Percentiles rank a stretch among this genome's conserved stretches.
phyloP scores from a whole-genome alignment of 192 early-diverging fungal species.

The Polychytrium aggregatum region DNA sequence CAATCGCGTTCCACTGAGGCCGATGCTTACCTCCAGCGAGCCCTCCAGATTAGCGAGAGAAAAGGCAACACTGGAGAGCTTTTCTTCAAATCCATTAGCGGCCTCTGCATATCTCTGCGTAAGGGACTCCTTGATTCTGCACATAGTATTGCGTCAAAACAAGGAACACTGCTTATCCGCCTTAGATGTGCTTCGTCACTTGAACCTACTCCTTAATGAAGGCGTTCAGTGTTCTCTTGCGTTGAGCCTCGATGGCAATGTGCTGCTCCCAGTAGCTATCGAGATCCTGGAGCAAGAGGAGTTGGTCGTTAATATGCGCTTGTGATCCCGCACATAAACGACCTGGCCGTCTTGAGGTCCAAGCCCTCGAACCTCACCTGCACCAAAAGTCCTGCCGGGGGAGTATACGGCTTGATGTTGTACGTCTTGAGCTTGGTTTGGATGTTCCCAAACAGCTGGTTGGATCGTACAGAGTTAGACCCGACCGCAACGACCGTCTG shows the following conservation, averaged over 20 bases:
- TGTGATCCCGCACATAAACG: too few species aligned
- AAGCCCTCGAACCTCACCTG: too few species aligned
- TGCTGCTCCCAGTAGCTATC: slow-evolving; percentile 66
- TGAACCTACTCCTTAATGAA: slow-evolving; percentile 65
- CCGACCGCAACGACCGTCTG: too few species aligned
- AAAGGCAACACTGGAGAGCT: slow-evolving; percentile 58
- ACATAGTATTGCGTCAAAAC: too few species aligned
- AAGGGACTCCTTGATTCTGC: slow-evolving; percentile 69
- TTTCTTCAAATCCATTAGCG: slow-evolving; percentile 69
- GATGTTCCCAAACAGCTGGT: slow-evolving; percentile 78
- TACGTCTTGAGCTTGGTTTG: slow-evolving; percentile 96
- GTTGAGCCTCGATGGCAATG: slow-evolving; percentile 58
- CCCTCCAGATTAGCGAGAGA: slow-evolving; percentile 61
- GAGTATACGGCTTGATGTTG: slow-evolving; percentile 72
- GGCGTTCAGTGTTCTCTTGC: slow-evolving; percentile 72
- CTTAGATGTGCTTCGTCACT: too few species aligned
- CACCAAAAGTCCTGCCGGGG: too few species aligned
- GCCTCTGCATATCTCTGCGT: slow-evolving; percentile 68
- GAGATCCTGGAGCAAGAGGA: slow-evolving; percentile 49
- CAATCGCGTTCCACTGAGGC: too few species aligned
- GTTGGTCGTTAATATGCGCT: too few species aligned
- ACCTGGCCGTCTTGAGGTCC: too few species aligned
- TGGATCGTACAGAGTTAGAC: too few species aligned
- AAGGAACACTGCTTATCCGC: too few species aligned
- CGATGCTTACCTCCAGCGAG: slow-evolving; percentile 59